Conservation (phyloP, 805 yeast species). For the Teunomyces gatunensis region DNA sequence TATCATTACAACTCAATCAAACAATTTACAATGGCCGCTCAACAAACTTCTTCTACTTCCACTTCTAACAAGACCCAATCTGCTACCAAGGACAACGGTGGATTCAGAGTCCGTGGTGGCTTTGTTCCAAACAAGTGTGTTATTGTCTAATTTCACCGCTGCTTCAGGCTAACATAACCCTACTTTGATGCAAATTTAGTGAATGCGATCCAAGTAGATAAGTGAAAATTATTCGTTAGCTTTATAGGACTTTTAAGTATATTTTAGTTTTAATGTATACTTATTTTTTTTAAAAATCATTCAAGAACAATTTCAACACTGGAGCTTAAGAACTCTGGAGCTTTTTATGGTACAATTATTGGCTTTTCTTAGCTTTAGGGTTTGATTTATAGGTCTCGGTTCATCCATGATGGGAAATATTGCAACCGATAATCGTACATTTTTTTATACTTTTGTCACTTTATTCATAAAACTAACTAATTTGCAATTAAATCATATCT, state of each 20-base stretch:
- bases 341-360: too few relatives aligned
- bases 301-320: too few relatives aligned
- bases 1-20: neutral
- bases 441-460: too few relatives aligned
- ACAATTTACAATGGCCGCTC: constrained; percentile 3
- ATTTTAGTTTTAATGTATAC: neutral
- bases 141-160: neutral
- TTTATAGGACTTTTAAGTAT: neutral
- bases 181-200: neutral
- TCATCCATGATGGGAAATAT: too few relatives aligned
- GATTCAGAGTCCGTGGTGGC: neutral
- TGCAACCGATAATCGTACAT: too few relatives aligned
- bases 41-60: constrained; percentile 4
- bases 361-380: too few relatives aligned
- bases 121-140: constrained; percentile 1
- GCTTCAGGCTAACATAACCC: neutral
- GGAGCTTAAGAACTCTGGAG: too few relatives aligned
- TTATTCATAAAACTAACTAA: too few relatives aligned
- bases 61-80: constrained; percentile 5
- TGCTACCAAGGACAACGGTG: constrained; percentile 6
- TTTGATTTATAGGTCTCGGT: too few relatives aligned
- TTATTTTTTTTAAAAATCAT: neutral
- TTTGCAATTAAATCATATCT: too few relatives aligned
- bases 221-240: neutral
- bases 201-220: neutral